phyloP scores from a whole-genome alignment of 2,329 filamentous ascomycete species.

The Daldinia eschscholtzii region DNA sequence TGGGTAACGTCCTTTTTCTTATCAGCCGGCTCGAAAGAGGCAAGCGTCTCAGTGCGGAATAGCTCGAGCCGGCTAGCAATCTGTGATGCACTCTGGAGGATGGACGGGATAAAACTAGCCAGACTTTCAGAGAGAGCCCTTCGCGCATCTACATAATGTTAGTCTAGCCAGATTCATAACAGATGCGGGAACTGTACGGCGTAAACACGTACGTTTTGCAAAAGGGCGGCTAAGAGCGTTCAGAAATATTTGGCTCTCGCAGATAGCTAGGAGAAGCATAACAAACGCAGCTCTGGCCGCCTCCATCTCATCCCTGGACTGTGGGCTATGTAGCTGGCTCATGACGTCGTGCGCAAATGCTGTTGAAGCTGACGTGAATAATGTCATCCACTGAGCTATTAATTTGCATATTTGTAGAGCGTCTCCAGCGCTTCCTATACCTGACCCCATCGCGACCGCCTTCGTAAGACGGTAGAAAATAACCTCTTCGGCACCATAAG shows the following conservation, averaged over 20 bases:
- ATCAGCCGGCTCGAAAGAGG: conserved; percentile 66
- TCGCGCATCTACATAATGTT: conserved; percentile 57
- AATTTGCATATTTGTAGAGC: conserved; percentile 64
- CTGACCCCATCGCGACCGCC: conserved; percentile 73
- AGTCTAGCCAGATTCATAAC: conserved; percentile 12
- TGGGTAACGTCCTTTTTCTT: conserved; percentile 65
- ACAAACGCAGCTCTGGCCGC: conserved; percentile 73
- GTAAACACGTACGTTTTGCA: conserved; percentile 63
- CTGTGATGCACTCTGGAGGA: conserved; percentile 68
- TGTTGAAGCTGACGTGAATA: conserved; percentile 66
- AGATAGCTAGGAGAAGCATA: conserved; percentile 71
- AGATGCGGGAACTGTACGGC: conserved; percentile 41
- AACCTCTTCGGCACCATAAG: conserved; percentile 81
- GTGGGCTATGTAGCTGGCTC: conserved; percentile 59
- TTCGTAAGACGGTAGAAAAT: conserved; percentile 95
- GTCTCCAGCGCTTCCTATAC: conserved; percentile 61
- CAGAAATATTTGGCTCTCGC: conserved; percentile 70
- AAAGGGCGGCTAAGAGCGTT: conserved; percentile 64
- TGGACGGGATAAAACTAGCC: conserved; percentile 65
- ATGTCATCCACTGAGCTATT: conserved; percentile 69
- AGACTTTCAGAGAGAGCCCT: conserved; percentile 65
- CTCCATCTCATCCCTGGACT: conserved; percentile 69
- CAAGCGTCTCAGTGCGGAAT: conserved; percentile 69
- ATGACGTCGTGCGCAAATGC: conserved; percentile 64
- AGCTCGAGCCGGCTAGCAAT: conserved; percentile 67